Evolutionary conservation across 345 rosid species (phyloP).

Genomic region (Eucalyptus regnans): DNA sequence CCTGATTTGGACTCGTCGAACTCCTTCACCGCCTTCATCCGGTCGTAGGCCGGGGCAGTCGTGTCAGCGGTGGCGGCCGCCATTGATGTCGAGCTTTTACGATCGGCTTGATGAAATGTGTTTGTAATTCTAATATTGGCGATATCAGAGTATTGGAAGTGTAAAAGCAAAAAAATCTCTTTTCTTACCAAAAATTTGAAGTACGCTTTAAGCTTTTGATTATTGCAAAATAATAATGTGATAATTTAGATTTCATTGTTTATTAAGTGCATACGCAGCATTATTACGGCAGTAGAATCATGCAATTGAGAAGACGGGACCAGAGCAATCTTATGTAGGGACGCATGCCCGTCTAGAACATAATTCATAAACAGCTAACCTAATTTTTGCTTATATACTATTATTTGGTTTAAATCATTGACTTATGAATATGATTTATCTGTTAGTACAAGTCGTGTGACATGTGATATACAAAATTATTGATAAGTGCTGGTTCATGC

Average conservation of each 20-base stretch:
- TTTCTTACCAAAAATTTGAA: not conserved
- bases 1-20: slow-evolving; percentile 17
- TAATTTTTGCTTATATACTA: not conserved
- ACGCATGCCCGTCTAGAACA: too few species aligned
- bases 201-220: not conserved
- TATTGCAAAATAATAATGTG: too few species aligned
- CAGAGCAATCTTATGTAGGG: not conserved
- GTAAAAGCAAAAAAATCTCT: not conserved
- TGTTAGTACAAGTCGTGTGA: not conserved
- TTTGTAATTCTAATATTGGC: not conserved
- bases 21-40: slow-evolving; percentile 1
- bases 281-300: not conserved
- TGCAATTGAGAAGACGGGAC: not conserved
- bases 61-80: not conserved
- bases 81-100: not conserved
- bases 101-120: not conserved
- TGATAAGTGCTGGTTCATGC: too few species aligned
- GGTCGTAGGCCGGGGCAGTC: not conserved
- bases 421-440: not conserved
- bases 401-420: too few species aligned
- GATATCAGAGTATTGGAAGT: not conserved
- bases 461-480: too few species aligned
- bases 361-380: too few species aligned
- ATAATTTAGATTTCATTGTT: too few species aligned
- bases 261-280: not conserved